Base-by-base conservation (phyloP, 805 yeast genomes). In the Maudiozyma bulderi region DNA sequence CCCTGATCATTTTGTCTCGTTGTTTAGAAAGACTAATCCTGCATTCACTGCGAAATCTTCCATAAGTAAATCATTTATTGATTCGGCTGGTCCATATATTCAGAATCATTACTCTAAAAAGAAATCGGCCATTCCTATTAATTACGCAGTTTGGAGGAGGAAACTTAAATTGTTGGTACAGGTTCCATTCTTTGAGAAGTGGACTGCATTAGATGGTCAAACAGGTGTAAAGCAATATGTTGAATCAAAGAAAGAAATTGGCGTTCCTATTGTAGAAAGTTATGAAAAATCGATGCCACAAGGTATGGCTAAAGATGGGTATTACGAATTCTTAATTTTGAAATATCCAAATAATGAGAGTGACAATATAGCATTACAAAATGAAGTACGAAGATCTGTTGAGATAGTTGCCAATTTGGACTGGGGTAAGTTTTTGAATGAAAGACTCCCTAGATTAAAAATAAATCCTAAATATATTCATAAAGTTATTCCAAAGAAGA, bases 231-330 rank as follows among this genome's bases (percentile, higher is more conserved):
- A 46, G 13, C 55, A 57, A 10, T 41, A 31, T 11, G 42, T 15
- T 3, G 7, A 9, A 2, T 11, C 34, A n/a, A n/a, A 10, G 13
- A 31, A 20, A 20, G 33, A 28, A 7, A 38, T 6, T 20, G 15
- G 47, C 30, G 13, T 32, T 8, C 34, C 40, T 31, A 34, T 40
- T 14, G 6, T 39, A 15, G 32, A 47, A 11, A 35, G 15, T 13
- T 35, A 35, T 13, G 14, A 35, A n/a, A 35, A 3, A 15, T 15
- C 26, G 13, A 43, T 49, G 3, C 45, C 46, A 29, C 35, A 31
- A 8, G 65, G 65, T 0, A 47, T 55, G 4, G 61, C 67, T 6
- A 65, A 64, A 44, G 68, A 65, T 48, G 70, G 70, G 3, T 51
- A 52, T 37, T 66, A 65, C 50, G 46, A 54, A 15, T 64, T 54